Percentiles rank a stretch among this genome's conserved stretches.
Evolutionary conservation across 1,284 basidiomycete genomes (phyloP).

Genomic region (Marasmius tenuissimus): DNA sequence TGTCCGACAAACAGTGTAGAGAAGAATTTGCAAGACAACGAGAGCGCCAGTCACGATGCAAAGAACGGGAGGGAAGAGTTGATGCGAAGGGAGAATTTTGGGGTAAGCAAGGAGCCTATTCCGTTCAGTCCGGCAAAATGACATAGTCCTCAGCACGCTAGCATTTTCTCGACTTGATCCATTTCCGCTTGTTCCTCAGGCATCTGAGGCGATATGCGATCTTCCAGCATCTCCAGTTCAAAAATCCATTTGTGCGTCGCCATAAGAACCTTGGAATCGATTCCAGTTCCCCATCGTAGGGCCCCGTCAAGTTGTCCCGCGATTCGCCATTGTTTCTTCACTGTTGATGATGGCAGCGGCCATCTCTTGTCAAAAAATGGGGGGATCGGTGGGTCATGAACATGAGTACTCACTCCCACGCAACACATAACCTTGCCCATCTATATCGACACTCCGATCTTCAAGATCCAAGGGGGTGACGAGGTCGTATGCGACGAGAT

Average conservation of each 20-base stretch:
- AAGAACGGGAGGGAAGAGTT: not conserved
- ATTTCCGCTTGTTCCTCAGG: not conserved
- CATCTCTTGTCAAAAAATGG: not conserved
- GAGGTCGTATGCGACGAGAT: not conserved
- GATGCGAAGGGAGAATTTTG: not conserved
- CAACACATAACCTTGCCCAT: not conserved
- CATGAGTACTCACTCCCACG: not conserved
- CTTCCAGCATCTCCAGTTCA: not conserved
- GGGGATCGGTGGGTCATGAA: no score
- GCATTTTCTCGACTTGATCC: not conserved
- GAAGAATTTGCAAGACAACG: no score
- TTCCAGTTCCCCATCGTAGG: not conserved
- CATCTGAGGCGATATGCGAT: not conserved
- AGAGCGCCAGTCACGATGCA: not conserved
- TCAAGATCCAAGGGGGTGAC: not conserved
- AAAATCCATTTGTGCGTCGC: conserved; percentile 1
- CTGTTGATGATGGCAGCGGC: not conserved
- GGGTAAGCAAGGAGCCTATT: not conserved
- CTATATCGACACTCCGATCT: not conserved
- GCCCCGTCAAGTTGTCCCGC: not conserved
- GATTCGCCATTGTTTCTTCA: not conserved
- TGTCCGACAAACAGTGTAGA: no score
- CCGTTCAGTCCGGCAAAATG: not conserved
- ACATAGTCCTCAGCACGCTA: not conserved
- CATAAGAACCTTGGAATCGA: not conserved